A percentile compares a stretch with the other conserved stretches of the same genome.
Conservation (phyloP, 257 asterid genomes). For the Phtheirospermum japonicum region DNA sequence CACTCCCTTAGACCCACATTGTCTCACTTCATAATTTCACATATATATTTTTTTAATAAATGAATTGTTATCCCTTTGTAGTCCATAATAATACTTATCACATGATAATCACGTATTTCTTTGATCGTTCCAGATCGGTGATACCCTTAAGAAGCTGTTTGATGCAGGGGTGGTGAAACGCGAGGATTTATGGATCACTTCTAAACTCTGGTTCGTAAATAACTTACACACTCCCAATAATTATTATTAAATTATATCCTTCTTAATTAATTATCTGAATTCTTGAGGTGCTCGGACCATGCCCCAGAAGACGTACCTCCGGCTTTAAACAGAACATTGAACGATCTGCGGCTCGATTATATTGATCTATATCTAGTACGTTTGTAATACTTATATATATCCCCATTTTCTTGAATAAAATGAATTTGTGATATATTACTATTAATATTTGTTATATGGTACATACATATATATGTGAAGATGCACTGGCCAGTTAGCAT, state of each 20-base stretch:
- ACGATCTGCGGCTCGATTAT: constrained; percentile 37
- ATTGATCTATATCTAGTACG: constrained; percentile 39
- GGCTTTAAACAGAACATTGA: constrained; percentile 34
- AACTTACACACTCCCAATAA: not conserved
- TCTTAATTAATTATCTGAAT: not conserved
- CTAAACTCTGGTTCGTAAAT: constrained; percentile 47
- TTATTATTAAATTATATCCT: not conserved
- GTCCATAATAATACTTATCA: not conserved
- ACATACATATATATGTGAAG: constrained; percentile 31
- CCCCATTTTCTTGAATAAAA: not conserved
- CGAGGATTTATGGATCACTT: constrained; percentile 55
- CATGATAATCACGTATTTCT: not conserved
- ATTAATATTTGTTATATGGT: not conserved
- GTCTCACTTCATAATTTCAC: not conserved
- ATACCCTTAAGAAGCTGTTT: constrained; percentile 45
- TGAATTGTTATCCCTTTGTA: not conserved
- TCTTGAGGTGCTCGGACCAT: constrained; percentile 35
- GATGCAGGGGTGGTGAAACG: constrained; percentile 55
- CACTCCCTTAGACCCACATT: not conserved
- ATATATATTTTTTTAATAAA: too few relatives aligned
- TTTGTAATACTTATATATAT: not conserved
- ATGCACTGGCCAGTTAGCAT: constrained; percentile 64
- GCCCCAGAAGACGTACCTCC: constrained; percentile 41
- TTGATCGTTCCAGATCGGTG: constrained; percentile 41
- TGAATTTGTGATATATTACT: too few relatives aligned